phyloP scores from a whole-genome alignment of 768 basidiomycete species.

The Termitomyces sp. region DNA sequence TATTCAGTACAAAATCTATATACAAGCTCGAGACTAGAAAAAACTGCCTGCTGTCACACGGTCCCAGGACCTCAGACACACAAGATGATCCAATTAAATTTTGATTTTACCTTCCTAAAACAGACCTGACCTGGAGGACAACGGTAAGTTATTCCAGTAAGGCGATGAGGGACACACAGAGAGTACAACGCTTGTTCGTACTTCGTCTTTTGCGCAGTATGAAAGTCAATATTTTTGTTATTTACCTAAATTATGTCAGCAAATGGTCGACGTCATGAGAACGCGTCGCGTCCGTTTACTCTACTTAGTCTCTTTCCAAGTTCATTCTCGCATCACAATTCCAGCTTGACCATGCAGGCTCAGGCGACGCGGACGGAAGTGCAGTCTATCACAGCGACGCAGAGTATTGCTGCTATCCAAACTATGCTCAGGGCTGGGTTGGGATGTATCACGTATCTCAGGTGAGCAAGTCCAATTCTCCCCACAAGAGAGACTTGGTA shows the following conservation, averaged over 20 bases:
- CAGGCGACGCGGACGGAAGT: slow-evolving; percentile 28
- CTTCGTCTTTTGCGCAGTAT: too few species aligned
- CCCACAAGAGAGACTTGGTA: neutral
- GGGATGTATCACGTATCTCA: slow-evolving; percentile 72
- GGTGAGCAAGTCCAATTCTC: slow-evolving; percentile 29
- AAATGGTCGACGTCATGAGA: neutral
- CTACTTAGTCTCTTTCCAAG: neutral
- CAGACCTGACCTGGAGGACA: too few species aligned
- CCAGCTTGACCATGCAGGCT: slow-evolving; percentile 24
- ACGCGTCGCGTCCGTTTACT: neutral
- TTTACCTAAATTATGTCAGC: slow-evolving; percentile 2
- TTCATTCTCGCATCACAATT: neutral
- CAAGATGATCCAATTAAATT: too few species aligned
- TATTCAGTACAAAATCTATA: too few species aligned
- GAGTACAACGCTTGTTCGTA: neutral
- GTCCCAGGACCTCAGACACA: too few species aligned
- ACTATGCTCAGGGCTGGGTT: slow-evolving; percentile 68
- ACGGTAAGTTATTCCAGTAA: too few species aligned
- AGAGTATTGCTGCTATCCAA: slow-evolving; percentile 67
- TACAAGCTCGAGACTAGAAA: too few species aligned
- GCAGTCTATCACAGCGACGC: slow-evolving; percentile 45
- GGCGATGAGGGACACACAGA: neutral
- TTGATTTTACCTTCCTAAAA: too few species aligned
- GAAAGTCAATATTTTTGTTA: too few species aligned
- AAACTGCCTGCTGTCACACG: too few species aligned